A percentile compares a stretch with the other conserved stretches of the same genome.
Conservation (phyloP, 2,329 filamentous ascomycete species). For the Penicillium sp. region DNA sequence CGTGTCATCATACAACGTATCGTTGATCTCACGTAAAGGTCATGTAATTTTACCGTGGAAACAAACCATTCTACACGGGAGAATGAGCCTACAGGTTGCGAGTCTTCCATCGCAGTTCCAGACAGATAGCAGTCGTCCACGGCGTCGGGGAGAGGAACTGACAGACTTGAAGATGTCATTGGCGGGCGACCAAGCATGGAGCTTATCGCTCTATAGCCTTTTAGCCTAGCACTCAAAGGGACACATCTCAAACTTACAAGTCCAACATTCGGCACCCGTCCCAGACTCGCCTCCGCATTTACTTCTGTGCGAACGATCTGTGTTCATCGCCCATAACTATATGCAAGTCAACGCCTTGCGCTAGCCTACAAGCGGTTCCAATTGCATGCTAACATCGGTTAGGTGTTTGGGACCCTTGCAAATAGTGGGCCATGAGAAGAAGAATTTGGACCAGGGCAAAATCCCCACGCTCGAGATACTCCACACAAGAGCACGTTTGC, state of each 20-base stretch:
- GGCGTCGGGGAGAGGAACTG: conserved; percentile 7
- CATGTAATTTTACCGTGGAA: neutral
- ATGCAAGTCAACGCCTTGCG: conserved; percentile 49
- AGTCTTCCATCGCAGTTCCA: neutral
- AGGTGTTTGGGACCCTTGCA: conserved; percentile 48
- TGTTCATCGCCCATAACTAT: conserved; percentile 17
- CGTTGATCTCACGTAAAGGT: neutral
- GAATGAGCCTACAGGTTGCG: neutral
- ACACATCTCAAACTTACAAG: conserved; percentile 30
- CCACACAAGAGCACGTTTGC: conserved; percentile 40
- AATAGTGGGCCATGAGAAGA: conserved; percentile 44
- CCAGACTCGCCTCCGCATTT: conserved; percentile 44
- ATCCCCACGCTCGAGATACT: conserved; percentile 43
- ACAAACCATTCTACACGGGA: conserved; percentile 4
- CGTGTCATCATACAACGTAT: neutral
- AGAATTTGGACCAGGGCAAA: conserved; percentile 48
- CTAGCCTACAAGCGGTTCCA: conserved; percentile 48
- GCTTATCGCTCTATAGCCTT: conserved; percentile 32
- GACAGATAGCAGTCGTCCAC: neutral
- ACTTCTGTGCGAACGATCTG: conserved; percentile 32
- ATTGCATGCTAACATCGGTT: conserved; percentile 50
- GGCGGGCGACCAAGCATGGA: conserved; percentile 42
- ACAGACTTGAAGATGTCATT: conserved; percentile 31
- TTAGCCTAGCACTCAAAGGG: neutral
- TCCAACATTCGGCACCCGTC: conserved; percentile 46